These are phyloP conservation scores for Penstemon davidsonii DNA, from an alignment of 257 asterid genomes.

Conservation along the genomic window DNA sequence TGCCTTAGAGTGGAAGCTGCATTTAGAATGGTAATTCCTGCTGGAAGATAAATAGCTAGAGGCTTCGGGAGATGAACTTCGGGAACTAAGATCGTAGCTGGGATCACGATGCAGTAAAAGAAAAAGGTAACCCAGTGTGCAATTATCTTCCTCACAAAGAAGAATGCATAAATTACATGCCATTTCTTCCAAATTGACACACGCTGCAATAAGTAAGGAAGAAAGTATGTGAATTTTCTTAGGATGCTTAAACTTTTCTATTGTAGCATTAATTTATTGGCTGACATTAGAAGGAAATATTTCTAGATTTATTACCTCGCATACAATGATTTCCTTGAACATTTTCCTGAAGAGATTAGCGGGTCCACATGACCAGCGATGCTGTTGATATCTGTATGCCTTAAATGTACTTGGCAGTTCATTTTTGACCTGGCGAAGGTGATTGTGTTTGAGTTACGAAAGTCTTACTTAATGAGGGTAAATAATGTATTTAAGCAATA, in stretches of 20 bases:
- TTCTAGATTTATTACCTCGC: slow-evolving; percentile 32
- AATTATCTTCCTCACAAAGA: slow-evolving; percentile 88
- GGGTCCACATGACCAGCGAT: slow-evolving; percentile 59
- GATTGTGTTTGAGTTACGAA: slow-evolving; percentile 26
- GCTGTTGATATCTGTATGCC: slow-evolving; percentile 50
- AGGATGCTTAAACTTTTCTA: background rate
- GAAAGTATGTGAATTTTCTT: slow-evolving; percentile 14
- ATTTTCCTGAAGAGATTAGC: slow-evolving; percentile 54
- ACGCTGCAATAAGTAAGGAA: slow-evolving; percentile 50
- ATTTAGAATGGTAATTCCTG: slow-evolving; percentile 75
- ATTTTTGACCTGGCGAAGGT: slow-evolving; percentile 41
- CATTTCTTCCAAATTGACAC: slow-evolving; percentile 64
- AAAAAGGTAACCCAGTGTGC: slow-evolving; percentile 94
- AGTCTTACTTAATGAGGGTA: slow-evolving; percentile 20
- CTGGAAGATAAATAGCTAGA: slow-evolving; percentile 86
- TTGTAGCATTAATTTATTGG: background rate
- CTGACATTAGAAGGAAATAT: background rate
- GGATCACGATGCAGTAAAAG: slow-evolving; percentile 85
- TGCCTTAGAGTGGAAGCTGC: slow-evolving; percentile 78
- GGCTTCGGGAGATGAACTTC: slow-evolving; percentile 76
- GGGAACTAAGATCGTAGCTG: slow-evolving; percentile 77
- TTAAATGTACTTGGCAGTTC: slow-evolving; percentile 56
- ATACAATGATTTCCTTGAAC: slow-evolving; percentile 41
- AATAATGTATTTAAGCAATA: slow-evolving; percentile 12
- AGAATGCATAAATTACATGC: slow-evolving; percentile 66